Base-by-base conservation (phyloP, 495 filamentous ascomycete species). In the Neurospora discreta region DNA sequence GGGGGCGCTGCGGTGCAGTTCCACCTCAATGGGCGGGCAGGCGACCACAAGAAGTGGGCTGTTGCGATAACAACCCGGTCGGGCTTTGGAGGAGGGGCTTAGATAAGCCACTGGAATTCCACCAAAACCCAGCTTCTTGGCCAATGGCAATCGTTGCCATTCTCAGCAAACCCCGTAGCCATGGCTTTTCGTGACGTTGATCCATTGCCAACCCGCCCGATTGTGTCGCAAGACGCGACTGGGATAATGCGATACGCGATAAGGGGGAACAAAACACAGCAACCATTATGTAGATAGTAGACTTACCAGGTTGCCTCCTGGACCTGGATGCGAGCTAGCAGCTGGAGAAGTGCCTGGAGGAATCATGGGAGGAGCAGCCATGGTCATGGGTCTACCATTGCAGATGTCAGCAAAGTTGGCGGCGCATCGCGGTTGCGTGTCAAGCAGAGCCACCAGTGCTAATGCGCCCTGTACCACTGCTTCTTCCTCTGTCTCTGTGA, bases 281-380 rank as follows among this genome's bases (percentile, higher is more conserved):
- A 69, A 18, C 20, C 60, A 26, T 11, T 15, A 74, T 74, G 40
- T 69, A n/a, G n/a, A n/a, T n/a, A 67, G 69, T 69, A 71, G 60
- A 85, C 90, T 87, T 83, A 93, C 91, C 74, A 90, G 85, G 72
- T 86, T 88, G 73, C 88, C 90, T 39, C 87, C 88, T 75, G 88
- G 87, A 67, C 89, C 89, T 73, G 88, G 90, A 67, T 86, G 87
- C 0, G 89, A 90, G 15, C 88, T 89, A 39, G 91, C 90, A 10
- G 89, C 52, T 65, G 52, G 90, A 33, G 90, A 90, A 11, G 89
- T 87, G 44, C 87, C 88, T 69, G 87, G 82, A 78, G 89, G 69
- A 68, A 72, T 90, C 74, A 77, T 75, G 39, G 75, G 73, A 15
- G 77, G 78, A 41, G 75, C 52, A 1, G 52, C 78, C 68, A 80